A percentile compares a stretch with the other conserved stretches of the same genome.
phyloP scores from a whole-genome alignment of 345 rosid species.

The Murraya paniculata region DNA sequence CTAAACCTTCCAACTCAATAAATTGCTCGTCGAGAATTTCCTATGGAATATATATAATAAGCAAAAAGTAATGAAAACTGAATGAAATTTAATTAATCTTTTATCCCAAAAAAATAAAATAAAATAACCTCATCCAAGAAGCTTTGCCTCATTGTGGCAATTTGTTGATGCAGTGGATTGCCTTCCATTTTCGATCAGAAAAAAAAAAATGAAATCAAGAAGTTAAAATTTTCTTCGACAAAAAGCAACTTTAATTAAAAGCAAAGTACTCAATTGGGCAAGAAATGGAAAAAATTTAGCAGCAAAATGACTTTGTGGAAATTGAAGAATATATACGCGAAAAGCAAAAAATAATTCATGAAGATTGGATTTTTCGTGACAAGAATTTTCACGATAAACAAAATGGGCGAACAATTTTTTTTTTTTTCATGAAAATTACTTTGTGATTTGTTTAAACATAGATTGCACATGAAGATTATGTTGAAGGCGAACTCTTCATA shows the following conservation, averaged over 20 bases:
- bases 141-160: neutral
- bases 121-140: neutral
- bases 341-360: neutral
- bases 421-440: no score
- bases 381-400: no score
- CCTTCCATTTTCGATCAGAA: neutral
- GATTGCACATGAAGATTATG: no score
- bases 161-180: neutral
- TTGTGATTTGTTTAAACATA: no score
- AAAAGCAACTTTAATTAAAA: no score
- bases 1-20: neutral
- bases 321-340: no score
- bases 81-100: neutral
- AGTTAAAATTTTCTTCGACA: neutral
- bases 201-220: neutral
- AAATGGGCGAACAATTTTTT: no score
- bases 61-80: neutral
- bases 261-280: neutral
- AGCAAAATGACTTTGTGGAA: no score
- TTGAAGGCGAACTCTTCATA: no score
- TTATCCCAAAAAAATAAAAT: neutral
- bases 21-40: neutral
- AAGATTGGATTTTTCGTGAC: neutral
- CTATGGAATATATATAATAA: neutral
- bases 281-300: neutral